Evolutionary conservation across 371 early-diverging fungal genomes (phyloP).

Genomic region (Rhizomucor pusillus): DNA sequence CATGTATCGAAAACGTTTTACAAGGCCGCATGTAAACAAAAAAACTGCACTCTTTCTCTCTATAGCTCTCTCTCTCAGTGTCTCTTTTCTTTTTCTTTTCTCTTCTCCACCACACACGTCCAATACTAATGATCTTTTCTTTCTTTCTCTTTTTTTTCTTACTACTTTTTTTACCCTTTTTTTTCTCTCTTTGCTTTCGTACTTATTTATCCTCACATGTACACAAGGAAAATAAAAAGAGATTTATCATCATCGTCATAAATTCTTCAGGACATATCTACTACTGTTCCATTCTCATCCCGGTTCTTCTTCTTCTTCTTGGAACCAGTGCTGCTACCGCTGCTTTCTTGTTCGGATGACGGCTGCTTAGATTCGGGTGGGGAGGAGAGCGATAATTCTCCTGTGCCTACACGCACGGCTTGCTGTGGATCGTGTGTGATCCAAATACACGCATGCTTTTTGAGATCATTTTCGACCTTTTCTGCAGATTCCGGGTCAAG

Average conservation of each 20-base stretch:
- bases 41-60: neutral
- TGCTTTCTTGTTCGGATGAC: too few relatives aligned
- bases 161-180: neutral
- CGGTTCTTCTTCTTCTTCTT: too few relatives aligned
- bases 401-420: constrained; percentile 64
- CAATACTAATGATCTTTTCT: constrained; percentile 3
- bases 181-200: neutral
- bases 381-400: neutral
- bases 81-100: constrained; percentile 1
- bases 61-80: too few relatives aligned
- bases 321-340: too few relatives aligned
- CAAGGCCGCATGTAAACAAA: constrained; percentile 34
- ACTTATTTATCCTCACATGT: neutral
- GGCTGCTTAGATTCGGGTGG: neutral
- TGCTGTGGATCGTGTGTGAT: constrained; percentile 82
- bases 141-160: constrained; percentile 4
- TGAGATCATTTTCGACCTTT: constrained; percentile 74
- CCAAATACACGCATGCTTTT: constrained; percentile 66
- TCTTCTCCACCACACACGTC: constrained; percentile 2
- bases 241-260: neutral
- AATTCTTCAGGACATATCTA: neutral
- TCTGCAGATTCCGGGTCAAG: constrained; percentile 74
- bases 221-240: neutral
- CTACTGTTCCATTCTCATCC: too few relatives aligned
- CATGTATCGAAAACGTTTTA: constrained; percentile 44